These are phyloP conservation scores for Talaromyces sp. DNA, from an alignment of 2,329 filamentous ascomycete genomes.

Conservation along the genomic window DNA sequence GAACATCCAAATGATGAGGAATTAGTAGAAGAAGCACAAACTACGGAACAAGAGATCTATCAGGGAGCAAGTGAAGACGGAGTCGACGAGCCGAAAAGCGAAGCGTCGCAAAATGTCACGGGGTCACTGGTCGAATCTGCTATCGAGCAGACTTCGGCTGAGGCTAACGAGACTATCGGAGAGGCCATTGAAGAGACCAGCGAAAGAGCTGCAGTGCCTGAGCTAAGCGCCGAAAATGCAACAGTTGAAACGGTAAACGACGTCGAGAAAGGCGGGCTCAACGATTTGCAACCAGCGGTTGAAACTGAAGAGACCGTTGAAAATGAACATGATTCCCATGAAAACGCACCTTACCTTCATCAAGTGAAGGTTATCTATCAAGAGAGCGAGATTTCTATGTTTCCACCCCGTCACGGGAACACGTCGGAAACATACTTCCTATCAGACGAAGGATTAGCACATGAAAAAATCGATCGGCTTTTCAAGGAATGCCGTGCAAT, in stretches of 20 bases:
- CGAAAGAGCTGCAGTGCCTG: background rate
- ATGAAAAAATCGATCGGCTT: slow-evolving; percentile 52
- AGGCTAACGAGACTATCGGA: background rate
- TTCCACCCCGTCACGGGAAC: slow-evolving; percentile 53
- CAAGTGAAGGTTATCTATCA: slow-evolving; percentile 55
- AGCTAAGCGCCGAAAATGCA: background rate
- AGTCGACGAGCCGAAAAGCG: background rate
- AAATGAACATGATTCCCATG: slow-evolving; percentile 10
- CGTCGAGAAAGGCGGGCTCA: background rate
- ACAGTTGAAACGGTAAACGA: background rate
- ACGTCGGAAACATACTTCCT: slow-evolving; percentile 56
- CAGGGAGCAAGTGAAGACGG: background rate
- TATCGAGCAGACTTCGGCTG: background rate
- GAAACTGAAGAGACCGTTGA: slow-evolving; percentile 20
- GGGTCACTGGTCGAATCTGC: background rate
- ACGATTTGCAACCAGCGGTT: slow-evolving; percentile 14
- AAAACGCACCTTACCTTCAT: slow-evolving; percentile 30
- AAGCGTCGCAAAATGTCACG: background rate
- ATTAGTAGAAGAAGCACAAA: background rate
- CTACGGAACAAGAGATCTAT: background rate
- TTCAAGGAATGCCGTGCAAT: slow-evolving; percentile 55
- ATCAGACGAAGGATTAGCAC: slow-evolving; percentile 53
- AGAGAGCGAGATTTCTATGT: slow-evolving; percentile 55
- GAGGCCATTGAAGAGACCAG: background rate
- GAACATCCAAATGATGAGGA: background rate